A percentile compares a stretch with the other conserved stretches of the same genome.
These are phyloP conservation scores for Perkinsus chesapeaki DNA, from an alignment of 169 alveolate species.

Conservation along the genomic window DNA sequence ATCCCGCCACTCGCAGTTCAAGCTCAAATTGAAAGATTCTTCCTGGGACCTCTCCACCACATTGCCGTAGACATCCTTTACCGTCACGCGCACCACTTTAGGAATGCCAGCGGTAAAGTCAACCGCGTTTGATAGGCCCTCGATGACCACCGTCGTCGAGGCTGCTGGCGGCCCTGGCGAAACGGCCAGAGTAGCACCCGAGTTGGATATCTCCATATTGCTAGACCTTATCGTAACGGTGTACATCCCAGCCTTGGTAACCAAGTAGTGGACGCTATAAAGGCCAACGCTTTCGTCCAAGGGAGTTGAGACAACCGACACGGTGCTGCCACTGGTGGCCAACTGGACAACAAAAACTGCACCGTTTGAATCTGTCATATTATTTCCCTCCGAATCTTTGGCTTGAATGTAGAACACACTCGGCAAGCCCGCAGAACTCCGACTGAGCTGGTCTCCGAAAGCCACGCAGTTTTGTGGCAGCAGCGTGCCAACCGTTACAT, in stretches of 20 bases:
- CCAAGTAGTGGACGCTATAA: background rate
- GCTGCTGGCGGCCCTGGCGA: constrained; percentile 1
- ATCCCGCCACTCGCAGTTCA: background rate
- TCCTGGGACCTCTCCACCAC: background rate
- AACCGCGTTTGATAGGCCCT: background rate
- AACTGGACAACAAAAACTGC: background rate
- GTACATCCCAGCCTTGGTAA: background rate
- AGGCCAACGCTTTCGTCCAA: background rate
- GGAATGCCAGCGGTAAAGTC: constrained; percentile 2
- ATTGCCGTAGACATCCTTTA: background rate
- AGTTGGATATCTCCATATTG: background rate
- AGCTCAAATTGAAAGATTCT: background rate
- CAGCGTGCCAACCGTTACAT: background rate
- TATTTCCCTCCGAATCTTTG: constrained; percentile 3
- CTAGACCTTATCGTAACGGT: background rate
- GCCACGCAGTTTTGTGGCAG: background rate
- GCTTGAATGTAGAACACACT: constrained; percentile 6
- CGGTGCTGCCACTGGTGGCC: background rate
- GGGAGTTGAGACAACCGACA: background rate
- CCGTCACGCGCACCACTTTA: background rate
- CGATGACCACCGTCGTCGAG: background rate
- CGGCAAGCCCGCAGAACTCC: background rate
- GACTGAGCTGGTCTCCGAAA: background rate
- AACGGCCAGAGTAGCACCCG: background rate
- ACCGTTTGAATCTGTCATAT: background rate